phyloP scores from a whole-genome alignment of 176 grass and related monocot species.

The Pontederia paniculata region DNA sequence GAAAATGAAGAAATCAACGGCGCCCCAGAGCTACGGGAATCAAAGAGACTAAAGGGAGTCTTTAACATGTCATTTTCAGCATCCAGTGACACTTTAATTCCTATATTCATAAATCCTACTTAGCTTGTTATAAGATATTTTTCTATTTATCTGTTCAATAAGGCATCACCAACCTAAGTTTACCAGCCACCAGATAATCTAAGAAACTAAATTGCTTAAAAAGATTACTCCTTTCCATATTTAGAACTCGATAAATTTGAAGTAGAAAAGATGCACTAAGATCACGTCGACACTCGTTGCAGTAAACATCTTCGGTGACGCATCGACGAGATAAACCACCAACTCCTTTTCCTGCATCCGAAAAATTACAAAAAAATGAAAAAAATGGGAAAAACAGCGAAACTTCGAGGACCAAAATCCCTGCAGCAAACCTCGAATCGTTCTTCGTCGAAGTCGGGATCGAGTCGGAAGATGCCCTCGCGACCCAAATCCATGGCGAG shows the following conservation, averaged over 20 bases:
- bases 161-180: too few relatives aligned
- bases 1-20: too few relatives aligned
- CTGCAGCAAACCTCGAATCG: constrained; percentile 30
- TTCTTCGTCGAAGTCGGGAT: constrained; percentile 69
- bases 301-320: constrained; percentile 91
- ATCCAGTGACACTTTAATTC: too few relatives aligned
- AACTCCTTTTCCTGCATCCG: constrained; percentile 80
- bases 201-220: neutral
- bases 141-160: too few relatives aligned
- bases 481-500: constrained; percentile 87
- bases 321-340: constrained; percentile 75
- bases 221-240: neutral
- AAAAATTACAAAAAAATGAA: neutral
- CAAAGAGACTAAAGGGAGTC: too few relatives aligned
- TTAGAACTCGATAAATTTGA: constrained; percentile 3
- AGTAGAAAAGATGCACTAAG: neutral
- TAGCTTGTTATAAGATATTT: too few relatives aligned
- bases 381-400: too few relatives aligned
- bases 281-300: constrained; percentile 34
- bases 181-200: too few relatives aligned
- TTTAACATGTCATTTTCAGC: too few relatives aligned
- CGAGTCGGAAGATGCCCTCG: constrained; percentile 78
- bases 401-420: neutral
- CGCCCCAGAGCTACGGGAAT: too few relatives aligned
- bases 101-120: too few relatives aligned